phyloP scores from a whole-genome alignment of 83 land plant genomes.

The Picea mariana region DNA sequence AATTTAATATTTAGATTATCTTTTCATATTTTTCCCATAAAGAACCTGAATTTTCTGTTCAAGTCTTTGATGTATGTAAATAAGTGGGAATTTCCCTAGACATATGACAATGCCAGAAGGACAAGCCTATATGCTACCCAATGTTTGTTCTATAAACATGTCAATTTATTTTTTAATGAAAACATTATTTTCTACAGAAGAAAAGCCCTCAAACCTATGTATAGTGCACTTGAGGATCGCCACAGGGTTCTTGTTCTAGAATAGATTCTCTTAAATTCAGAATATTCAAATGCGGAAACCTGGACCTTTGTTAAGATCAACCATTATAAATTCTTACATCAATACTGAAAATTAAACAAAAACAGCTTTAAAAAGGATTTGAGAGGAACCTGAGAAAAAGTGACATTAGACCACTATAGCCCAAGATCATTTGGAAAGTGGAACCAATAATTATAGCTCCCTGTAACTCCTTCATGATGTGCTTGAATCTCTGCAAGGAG shows the following conservation, averaged over 20 bases:
- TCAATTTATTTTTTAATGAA: not conserved
- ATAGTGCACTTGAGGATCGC: not conserved
- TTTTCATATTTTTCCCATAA: not conserved
- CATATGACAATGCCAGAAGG: not conserved
- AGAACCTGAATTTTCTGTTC: not conserved
- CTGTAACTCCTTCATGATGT: conserved; percentile 92
- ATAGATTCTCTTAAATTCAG: not conserved
- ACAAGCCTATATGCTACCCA: too few relatives aligned
- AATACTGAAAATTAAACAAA: not conserved
- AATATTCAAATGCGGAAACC: not conserved
- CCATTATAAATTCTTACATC: not conserved
- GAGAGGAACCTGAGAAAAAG: conserved; percentile 68
- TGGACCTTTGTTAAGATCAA: not conserved
- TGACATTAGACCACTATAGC: conserved; percentile 92
- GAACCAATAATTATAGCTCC: conserved; percentile 92
- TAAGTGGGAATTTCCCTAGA: not conserved
- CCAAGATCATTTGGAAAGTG: conserved; percentile 72
- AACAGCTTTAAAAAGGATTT: not conserved
- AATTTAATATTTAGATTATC: too few relatives aligned
- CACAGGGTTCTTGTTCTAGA: not conserved
- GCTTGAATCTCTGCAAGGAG: conserved; percentile 82
- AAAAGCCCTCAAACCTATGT: not conserved
- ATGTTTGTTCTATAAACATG: too few relatives aligned
- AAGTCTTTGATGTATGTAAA: not conserved
- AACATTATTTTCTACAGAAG: not conserved